phyloP scores from a whole-genome alignment of 2,329 filamentous ascomycete species.

The Hirsutella thompsonii region DNA sequence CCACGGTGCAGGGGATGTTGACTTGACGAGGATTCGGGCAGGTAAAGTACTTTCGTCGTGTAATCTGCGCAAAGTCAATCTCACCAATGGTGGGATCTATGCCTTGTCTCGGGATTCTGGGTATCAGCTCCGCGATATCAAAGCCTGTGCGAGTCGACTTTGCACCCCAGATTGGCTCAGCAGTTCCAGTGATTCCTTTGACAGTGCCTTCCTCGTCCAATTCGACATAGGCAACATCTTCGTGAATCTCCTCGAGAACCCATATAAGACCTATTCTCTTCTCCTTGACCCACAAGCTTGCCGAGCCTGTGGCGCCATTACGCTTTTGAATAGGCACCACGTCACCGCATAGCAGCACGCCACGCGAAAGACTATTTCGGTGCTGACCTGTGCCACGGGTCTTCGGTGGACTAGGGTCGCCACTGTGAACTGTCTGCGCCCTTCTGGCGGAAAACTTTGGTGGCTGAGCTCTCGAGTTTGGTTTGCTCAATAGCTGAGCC shows the following conservation, averaged over 20 bases:
- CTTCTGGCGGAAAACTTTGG: constrained; percentile 41
- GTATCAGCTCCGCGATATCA: constrained; percentile 67
- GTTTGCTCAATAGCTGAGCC: constrained; percentile 76
- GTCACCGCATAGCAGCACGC: constrained; percentile 87
- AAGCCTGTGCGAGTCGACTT: constrained; percentile 53
- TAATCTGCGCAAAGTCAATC: constrained; percentile 66
- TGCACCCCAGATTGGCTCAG: constrained; percentile 75
- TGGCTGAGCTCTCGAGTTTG: constrained; percentile 43
- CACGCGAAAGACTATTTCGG: constrained; percentile 63
- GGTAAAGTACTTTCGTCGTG: constrained; percentile 67
- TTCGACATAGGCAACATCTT: constrained; percentile 70
- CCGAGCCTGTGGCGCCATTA: constrained; percentile 81
- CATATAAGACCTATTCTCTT: constrained; percentile 89
- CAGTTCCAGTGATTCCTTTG: constrained; percentile 57
- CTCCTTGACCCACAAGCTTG: constrained; percentile 97
- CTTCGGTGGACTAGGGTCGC: constrained; percentile 41
- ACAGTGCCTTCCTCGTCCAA: constrained; percentile 70
- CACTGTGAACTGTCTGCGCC: constrained; percentile 51
- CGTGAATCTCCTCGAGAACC: constrained; percentile 95
- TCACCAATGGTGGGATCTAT: constrained; percentile 58
- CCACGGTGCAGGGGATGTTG: constrained; percentile 74
- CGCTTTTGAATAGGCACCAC: constrained; percentile 97
- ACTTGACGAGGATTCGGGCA: constrained; percentile 64
- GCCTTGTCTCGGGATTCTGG: constrained; percentile 65
- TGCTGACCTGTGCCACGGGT: constrained; percentile 46